Evolutionary conservation across 2,329 filamentous ascomycete species (phyloP).

Genomic region (Pseudocercospora eumusae): DNA sequence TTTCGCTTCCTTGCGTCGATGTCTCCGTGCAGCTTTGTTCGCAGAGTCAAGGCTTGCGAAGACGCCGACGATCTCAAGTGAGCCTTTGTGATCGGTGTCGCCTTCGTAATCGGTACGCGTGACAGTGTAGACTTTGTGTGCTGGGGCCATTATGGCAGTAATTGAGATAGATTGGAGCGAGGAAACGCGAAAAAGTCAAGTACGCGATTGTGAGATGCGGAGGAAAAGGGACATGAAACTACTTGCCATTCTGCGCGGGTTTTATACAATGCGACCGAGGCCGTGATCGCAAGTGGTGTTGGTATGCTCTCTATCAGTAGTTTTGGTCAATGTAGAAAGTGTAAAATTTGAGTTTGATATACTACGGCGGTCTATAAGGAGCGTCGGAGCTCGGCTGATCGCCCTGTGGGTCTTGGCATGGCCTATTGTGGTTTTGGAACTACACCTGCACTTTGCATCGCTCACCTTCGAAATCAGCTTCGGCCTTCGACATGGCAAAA

Average conservation of each 20-base stretch:
- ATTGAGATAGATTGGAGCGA: neutral
- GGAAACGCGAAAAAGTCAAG: neutral
- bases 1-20: neutral
- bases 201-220: neutral
- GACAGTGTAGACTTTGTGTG: neutral
- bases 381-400: neutral
- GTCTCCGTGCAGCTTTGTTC: neutral
- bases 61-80: neutral
- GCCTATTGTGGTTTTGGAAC: neutral
- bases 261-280: neutral
- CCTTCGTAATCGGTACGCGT: neutral
- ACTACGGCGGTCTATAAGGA: neutral
- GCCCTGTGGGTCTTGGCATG: conserved; percentile 2
- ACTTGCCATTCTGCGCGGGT: neutral
- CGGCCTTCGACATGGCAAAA: neutral
- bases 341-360: conserved; percentile 4
- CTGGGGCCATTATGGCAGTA: neutral
- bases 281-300: neutral
- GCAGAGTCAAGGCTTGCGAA: neutral
- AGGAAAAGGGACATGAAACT: neutral
- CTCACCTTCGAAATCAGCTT: neutral
- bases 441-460: neutral
- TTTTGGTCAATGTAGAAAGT: neutral
- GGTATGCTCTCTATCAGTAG: neutral
- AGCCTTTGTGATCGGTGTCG: neutral